phyloP scores from a whole-genome alignment of 2,329 filamentous ascomycete genomes.

The Daldinia eschscholtzii region DNA sequence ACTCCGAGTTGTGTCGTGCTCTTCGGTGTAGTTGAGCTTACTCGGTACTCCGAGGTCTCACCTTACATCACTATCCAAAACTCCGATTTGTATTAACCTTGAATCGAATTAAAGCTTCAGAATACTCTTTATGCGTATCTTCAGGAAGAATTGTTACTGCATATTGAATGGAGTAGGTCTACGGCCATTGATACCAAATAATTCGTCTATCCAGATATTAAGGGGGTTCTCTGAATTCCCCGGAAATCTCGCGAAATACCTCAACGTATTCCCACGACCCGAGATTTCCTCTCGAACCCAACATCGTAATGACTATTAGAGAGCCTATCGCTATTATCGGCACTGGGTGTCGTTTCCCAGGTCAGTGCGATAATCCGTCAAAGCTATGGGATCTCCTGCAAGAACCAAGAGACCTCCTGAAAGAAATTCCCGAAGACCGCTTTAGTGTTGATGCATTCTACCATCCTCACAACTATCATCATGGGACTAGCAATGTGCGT shows the following conservation, averaged over 20 bases:
- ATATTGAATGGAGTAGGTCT: neutral
- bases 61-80: neutral
- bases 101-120: no score
- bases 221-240: neutral
- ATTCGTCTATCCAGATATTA: neutral
- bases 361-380: neutral
- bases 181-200: neutral
- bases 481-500: slow-evolving; percentile 27
- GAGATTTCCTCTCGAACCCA: neutral
- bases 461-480: slow-evolving; percentile 20
- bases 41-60: neutral
- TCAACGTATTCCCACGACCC: neutral
- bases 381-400: slow-evolving; percentile 14
- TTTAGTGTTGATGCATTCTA: slow-evolving; percentile 14
- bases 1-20: neutral
- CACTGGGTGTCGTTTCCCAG: slow-evolving; percentile 20
- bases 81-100: neutral
- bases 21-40: neutral
- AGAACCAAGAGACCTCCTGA: neutral
- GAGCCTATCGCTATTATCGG: slow-evolving; percentile 24
- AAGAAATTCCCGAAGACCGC: neutral
- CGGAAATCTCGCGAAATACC: neutral
- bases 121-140: neutral
- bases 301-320: neutral
- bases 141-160: neutral